phyloP scores from a whole-genome alignment of 352 stramenopile genomes.

The Phytophthora citrophthora region DNA sequence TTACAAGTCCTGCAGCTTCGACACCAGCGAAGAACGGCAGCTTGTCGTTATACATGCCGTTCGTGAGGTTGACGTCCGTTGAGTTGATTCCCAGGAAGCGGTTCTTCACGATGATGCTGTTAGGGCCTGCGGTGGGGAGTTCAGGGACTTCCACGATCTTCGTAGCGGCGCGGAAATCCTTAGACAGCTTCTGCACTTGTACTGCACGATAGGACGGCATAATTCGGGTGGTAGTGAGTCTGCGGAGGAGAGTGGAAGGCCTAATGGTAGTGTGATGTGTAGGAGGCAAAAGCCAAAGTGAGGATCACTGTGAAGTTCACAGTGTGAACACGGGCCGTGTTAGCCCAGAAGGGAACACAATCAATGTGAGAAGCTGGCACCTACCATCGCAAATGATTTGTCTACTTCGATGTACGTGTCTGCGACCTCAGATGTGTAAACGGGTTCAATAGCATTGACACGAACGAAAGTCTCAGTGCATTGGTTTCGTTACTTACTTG shows the following conservation, averaged over 20 bases:
- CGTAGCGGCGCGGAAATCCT: constrained; percentile 50
- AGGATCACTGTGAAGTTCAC: not conserved
- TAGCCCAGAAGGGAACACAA: not conserved
- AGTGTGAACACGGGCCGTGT: too few species aligned
- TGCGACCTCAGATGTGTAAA: constrained; percentile 7
- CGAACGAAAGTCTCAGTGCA: constrained; percentile 8
- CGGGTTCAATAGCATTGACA: constrained; percentile 18
- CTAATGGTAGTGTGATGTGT: constrained; percentile 8
- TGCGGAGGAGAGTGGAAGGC: not conserved
- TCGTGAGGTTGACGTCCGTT: constrained; percentile 61
- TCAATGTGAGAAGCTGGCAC: constrained; percentile 11
- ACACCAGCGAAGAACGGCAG: constrained; percentile 51
- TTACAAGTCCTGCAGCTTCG: constrained; percentile 46
- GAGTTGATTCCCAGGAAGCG: constrained; percentile 56
- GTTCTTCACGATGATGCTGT: constrained; percentile 50
- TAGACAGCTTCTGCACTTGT: constrained; percentile 39
- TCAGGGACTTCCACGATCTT: constrained; percentile 38
- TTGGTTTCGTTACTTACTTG: constrained; percentile 13
- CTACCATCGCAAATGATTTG: constrained; percentile 25
- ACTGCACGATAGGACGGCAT: constrained; percentile 40
- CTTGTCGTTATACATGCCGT: constrained; percentile 45
- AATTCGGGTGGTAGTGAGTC: not conserved
- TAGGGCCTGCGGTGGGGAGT: constrained; percentile 25
- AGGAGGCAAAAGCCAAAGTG: constrained; percentile 18
- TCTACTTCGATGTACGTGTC: not conserved